phyloP scores from a whole-genome alignment of 768 basidiomycete species.

The Leucocoprinus leucothites region DNA sequence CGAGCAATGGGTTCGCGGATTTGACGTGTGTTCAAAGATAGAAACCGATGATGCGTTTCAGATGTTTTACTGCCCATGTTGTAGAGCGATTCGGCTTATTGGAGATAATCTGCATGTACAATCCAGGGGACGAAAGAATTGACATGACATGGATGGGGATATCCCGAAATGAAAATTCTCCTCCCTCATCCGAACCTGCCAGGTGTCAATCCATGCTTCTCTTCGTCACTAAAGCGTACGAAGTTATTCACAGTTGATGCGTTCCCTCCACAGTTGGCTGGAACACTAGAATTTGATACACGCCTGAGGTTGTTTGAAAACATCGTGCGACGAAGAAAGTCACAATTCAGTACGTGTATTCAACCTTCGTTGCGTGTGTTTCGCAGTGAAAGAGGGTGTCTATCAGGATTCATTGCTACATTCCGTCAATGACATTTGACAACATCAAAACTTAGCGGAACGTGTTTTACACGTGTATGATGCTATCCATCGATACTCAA shows the following conservation, averaged over 20 bases:
- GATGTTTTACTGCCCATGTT: neutral
- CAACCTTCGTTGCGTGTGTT: constrained; percentile 3
- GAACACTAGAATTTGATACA: constrained; percentile 3
- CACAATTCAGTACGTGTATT: too few relatives aligned
- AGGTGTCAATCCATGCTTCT: neutral
- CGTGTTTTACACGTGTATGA: constrained; percentile 26
- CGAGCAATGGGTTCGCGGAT: neutral
- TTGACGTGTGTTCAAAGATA: neutral
- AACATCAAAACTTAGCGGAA: constrained; percentile 11
- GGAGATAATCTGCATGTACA: constrained; percentile 2
- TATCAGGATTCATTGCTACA: neutral
- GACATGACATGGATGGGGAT: constrained; percentile 6
- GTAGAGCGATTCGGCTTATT: neutral
- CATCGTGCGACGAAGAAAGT: neutral
- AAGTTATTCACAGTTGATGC: constrained; percentile 5
- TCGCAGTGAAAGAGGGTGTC: constrained; percentile 1
- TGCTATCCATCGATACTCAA: constrained; percentile 22
- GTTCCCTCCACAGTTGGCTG: neutral
- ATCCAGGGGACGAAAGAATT: neutral
- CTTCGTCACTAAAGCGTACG: constrained; percentile 4
- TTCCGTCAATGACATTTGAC: constrained; percentile 2
- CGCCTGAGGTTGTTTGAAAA: neutral
- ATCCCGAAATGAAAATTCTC: constrained; percentile 7
- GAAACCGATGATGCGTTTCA: constrained; percentile 2
- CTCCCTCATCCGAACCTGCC: neutral